Conservation (phyloP, 805 yeast genomes). For the Spathaspora boniae region DNA sequence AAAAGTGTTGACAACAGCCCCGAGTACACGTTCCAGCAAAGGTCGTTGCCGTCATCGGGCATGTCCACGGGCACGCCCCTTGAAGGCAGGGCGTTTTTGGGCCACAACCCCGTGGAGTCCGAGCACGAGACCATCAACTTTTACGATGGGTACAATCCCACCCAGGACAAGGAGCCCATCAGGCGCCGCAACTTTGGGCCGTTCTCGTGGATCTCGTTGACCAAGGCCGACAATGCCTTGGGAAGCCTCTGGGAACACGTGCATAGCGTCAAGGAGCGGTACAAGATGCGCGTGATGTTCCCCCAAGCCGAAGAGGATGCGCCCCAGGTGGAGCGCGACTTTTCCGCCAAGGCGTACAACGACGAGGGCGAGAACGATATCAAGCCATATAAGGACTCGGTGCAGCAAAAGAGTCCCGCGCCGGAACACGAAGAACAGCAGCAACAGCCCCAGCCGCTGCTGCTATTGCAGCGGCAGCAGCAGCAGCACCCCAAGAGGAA, state of each 20-base stretch:
- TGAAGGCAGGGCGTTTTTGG: background rate
- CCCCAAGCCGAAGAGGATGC: background rate
- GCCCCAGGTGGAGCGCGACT: constrained; percentile 4
- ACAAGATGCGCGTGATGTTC: constrained; percentile 1
- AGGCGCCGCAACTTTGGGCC: constrained; percentile 30
- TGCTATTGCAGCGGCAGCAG: no score
- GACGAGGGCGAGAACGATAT: constrained; percentile 13
- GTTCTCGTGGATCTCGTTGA: constrained; percentile 26
- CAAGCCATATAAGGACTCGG: constrained; percentile 8
- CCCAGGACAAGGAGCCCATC: constrained; percentile 20
- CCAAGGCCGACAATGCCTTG: constrained; percentile 23
- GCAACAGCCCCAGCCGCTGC: background rate
- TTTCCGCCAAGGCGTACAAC: constrained; percentile 9
- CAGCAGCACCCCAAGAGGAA: background rate
- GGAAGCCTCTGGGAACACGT: constrained; percentile 12
- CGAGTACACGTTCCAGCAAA: constrained; percentile 1
- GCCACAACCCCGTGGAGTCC: constrained; percentile 15
- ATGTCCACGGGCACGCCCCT: no score
- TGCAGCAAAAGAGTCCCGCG: background rate
- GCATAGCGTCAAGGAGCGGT: constrained; percentile 6
- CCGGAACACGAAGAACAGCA: background rate
- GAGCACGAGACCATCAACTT: constrained; percentile 16
- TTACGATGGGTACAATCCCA: constrained; percentile 20
- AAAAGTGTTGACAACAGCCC: background rate
- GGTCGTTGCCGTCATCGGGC: background rate